A percentile compares a stretch with the other conserved stretches of the same genome.
These are phyloP conservation scores for Mycena amicta DNA, from an alignment of 768 basidiomycete species.

Conservation along the genomic window DNA sequence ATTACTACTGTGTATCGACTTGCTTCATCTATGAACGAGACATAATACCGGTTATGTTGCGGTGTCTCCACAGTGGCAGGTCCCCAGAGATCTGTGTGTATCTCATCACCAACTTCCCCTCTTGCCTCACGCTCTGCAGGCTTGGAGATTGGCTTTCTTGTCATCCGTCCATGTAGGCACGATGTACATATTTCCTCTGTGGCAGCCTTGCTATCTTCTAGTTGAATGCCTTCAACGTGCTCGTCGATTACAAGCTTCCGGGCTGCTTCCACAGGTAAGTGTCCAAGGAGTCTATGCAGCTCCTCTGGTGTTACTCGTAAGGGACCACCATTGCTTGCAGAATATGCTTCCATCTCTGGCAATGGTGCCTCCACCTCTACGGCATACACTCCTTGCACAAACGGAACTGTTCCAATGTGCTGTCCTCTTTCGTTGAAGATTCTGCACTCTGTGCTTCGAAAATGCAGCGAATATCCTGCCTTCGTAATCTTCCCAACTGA, in stretches of 20 bases:
- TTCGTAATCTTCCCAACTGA: constrained; percentile 31
- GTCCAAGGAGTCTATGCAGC: constrained; percentile 30
- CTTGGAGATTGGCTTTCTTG: constrained; percentile 27
- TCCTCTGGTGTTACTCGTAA: constrained; percentile 17
- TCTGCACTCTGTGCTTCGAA: constrained; percentile 23
- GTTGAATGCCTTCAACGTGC: constrained; percentile 28
- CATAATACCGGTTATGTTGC: constrained; percentile 28
- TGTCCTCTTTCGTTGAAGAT: constrained; percentile 15
- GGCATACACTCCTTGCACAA: constrained; percentile 12
- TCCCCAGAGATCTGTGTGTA: constrained; percentile 40
- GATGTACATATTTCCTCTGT: constrained; percentile 25
- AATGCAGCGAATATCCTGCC: constrained; percentile 24
- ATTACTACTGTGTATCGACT: constrained; percentile 24
- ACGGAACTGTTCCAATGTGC: constrained; percentile 4
- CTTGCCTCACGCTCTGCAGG: constrained; percentile 19
- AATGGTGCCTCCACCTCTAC: too few species aligned
- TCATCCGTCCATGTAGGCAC: constrained; percentile 32
- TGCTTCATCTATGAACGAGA: constrained; percentile 36
- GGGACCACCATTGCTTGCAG: neutral
- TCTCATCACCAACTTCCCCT: constrained; percentile 29
- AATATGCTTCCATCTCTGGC: too few species aligned
- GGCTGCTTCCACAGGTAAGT: constrained; percentile 24
- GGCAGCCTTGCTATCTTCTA: constrained; percentile 20
- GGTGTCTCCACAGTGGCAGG: constrained; percentile 27
- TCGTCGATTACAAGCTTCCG: constrained; percentile 26